phyloP scores from a whole-genome alignment of 2,329 filamentous ascomycete species.

The Monosporascus cannonballus region DNA sequence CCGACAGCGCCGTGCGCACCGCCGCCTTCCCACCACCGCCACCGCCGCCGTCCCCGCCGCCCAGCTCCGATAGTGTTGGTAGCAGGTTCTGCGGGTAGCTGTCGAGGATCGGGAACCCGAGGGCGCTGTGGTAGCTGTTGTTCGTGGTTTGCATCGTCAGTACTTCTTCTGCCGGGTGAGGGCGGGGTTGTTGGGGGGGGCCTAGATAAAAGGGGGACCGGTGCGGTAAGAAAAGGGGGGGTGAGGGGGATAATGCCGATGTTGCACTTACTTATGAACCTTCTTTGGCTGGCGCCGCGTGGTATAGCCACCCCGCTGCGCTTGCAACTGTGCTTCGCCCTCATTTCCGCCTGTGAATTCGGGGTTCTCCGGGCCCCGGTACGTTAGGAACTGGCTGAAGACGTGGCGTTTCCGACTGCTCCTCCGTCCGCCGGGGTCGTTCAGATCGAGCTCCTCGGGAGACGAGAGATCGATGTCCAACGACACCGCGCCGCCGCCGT shows the following conservation, averaged over 20 bases:
- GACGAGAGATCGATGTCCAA: slow-evolving; percentile 36
- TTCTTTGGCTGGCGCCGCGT: slow-evolving; percentile 17
- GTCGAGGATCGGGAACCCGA: slow-evolving; percentile 72
- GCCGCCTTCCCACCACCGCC: slow-evolving; percentile 35
- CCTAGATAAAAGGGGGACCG: too few relatives aligned
- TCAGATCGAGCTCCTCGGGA: slow-evolving; percentile 28
- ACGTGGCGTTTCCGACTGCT: slow-evolving; percentile 27
- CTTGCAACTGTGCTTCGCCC: slow-evolving; percentile 16
- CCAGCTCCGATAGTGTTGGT: too few relatives aligned
- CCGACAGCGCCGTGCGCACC: slow-evolving; percentile 59
- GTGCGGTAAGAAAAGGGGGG: not conserved
- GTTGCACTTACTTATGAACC: slow-evolving; percentile 23
- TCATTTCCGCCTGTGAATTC: slow-evolving; percentile 17
- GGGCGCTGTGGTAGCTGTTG: slow-evolving; percentile 42
- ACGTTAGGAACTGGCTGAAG: slow-evolving; percentile 36
- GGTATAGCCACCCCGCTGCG: slow-evolving; percentile 4
- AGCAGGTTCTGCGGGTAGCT: slow-evolving; percentile 75
- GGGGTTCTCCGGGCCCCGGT: slow-evolving; percentile 22
- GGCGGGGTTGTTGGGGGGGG: too few relatives aligned
- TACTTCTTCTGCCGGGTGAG: too few relatives aligned
- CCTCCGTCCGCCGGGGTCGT: slow-evolving; percentile 12
- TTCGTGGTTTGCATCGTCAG: not conserved
- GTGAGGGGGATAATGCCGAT: not conserved
- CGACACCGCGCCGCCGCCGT: slow-evolving; percentile 24
- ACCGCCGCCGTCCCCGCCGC: slow-evolving; percentile 21